Percentiles rank a stretch among this genome's conserved stretches.
These are phyloP conservation scores for Coemansia sp. DNA, from an alignment of 192 early-diverging fungal genomes.

Conservation along the genomic window DNA sequence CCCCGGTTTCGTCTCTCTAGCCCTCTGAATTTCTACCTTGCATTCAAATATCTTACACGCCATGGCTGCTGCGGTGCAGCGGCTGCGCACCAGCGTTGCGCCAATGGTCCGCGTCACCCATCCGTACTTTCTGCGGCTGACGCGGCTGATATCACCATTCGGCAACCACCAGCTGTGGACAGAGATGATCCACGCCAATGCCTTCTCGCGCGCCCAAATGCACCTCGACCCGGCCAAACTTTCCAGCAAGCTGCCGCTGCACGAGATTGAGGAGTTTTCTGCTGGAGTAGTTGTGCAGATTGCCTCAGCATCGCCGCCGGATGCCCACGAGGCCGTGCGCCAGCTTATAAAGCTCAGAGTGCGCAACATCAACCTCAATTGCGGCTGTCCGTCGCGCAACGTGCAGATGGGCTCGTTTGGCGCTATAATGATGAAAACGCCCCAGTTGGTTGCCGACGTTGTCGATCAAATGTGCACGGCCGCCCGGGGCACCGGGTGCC, in stretches of 20 bases:
- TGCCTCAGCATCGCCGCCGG: constrained; percentile 26
- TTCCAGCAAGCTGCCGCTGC: constrained; percentile 21
- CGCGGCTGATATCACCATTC: constrained; percentile 63
- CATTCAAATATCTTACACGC: no score
- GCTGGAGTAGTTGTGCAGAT: constrained; percentile 45
- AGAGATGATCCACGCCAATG: constrained; percentile 67
- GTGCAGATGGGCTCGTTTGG: constrained; percentile 67
- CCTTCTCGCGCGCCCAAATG: constrained; percentile 35
- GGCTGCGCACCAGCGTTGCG: constrained; percentile 58
- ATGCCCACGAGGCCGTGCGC: constrained; percentile 25
- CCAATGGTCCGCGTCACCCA: constrained; percentile 78
- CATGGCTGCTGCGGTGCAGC: constrained; percentile 13
- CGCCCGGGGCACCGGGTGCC: constrained; percentile 22
- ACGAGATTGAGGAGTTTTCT: constrained; percentile 30
- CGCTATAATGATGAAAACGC: constrained; percentile 67
- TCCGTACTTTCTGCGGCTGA: constrained; percentile 60
- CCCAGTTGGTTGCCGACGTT: constrained; percentile 54
- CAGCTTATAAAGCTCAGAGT: constrained; percentile 56
- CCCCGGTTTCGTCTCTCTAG: not conserved
- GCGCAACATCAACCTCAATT: constrained; percentile 64
- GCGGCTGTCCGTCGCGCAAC: constrained; percentile 67
- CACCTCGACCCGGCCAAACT: constrained; percentile 15
- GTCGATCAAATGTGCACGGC: constrained; percentile 55
- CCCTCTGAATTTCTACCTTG: not conserved
- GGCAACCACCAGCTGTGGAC: constrained; percentile 59